Evolutionary conservation across 2,329 filamentous ascomycete species (phyloP).

Genomic region (Epichloe aotearoae): DNA sequence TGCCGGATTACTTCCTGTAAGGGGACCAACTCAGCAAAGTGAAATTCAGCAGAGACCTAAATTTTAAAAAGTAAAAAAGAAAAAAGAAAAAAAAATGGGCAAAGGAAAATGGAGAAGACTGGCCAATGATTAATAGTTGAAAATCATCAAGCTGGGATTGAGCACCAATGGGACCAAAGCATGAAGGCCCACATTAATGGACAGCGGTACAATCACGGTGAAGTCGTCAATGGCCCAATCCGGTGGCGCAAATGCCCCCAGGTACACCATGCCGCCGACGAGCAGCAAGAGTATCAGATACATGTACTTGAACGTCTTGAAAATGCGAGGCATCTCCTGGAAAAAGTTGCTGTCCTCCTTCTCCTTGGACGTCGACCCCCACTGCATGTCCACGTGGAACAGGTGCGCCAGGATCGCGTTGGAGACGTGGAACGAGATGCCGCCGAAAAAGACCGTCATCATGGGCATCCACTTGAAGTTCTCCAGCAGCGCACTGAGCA

Average conservation of each 20-base stretch:
- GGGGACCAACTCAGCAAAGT: too few relatives aligned
- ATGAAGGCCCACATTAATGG: slow-evolving; percentile 20
- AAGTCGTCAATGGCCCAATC: slow-evolving; percentile 47
- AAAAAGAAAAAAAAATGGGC: not conserved
- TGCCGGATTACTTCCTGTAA: too few relatives aligned
- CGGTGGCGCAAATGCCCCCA: slow-evolving; percentile 31
- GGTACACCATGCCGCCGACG: slow-evolving; percentile 34
- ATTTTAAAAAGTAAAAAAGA: not conserved
- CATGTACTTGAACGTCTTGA: slow-evolving; percentile 39
- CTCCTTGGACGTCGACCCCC: slow-evolving; percentile 47
- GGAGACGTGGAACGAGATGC: slow-evolving; percentile 28
- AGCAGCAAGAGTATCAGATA: slow-evolving; percentile 35
- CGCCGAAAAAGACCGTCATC: slow-evolving; percentile 31
- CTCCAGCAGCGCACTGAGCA: slow-evolving; percentile 25
- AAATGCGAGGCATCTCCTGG: slow-evolving; percentile 39
- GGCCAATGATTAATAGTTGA: slow-evolving; percentile 9
- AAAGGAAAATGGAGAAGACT: not conserved
- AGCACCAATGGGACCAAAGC: slow-evolving; percentile 45
- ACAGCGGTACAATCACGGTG: slow-evolving; percentile 44
- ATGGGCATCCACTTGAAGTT: slow-evolving; percentile 52
- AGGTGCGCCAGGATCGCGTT: slow-evolving; percentile 29
- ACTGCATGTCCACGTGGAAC: slow-evolving; percentile 30
- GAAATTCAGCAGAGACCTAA: too few relatives aligned
- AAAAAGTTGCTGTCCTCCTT: slow-evolving; percentile 43
- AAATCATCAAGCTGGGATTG: slow-evolving; percentile 47